These are phyloP conservation scores for Penstemon newberryi DNA, from an alignment of 257 asterid species.

Conservation along the genomic window DNA sequence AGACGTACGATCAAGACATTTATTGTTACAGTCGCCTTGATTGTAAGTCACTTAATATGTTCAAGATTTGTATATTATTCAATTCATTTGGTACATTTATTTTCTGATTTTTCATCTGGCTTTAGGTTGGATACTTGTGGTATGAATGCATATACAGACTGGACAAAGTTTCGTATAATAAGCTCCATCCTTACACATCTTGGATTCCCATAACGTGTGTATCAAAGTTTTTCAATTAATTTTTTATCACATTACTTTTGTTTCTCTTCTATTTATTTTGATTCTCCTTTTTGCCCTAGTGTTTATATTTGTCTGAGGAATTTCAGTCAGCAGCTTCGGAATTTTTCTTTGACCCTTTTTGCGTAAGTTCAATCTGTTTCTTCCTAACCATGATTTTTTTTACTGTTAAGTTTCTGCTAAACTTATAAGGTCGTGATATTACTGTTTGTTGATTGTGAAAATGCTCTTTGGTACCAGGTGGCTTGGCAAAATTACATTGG, in stretches of 20 bases:
- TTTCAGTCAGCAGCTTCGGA: constrained; percentile 78
- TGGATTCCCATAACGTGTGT: constrained; percentile 97
- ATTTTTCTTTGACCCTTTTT: constrained; percentile 78
- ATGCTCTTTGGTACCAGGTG: constrained; percentile 58
- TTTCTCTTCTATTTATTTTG: constrained; percentile 17
- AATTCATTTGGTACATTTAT: constrained; percentile 5
- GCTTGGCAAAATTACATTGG: constrained; percentile 95
- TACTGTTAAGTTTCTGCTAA: constrained; percentile 15
- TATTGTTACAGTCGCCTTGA: constrained; percentile 53
- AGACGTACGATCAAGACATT: constrained; percentile 69
- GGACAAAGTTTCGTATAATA: constrained; percentile 85
- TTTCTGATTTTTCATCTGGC: constrained; percentile 23
- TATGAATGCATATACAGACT: constrained; percentile 86
- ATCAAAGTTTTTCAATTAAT: constrained; percentile 3
- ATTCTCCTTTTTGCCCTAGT: constrained; percentile 41
- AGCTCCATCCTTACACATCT: constrained; percentile 96
- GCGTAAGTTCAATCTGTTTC: constrained; percentile 63
- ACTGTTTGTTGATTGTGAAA: constrained; percentile 33
- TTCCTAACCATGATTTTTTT: neutral
- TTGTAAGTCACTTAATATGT: constrained; percentile 46
- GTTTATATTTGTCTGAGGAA: constrained; percentile 89
- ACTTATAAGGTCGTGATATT: neutral
- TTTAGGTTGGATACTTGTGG: constrained; percentile 75
- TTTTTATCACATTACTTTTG: neutral
- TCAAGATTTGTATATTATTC: neutral